Evolutionary conservation across 2,329 filamentous ascomycete genomes (phyloP).

Genomic region (Ophiostoma angusticollis): DNA sequence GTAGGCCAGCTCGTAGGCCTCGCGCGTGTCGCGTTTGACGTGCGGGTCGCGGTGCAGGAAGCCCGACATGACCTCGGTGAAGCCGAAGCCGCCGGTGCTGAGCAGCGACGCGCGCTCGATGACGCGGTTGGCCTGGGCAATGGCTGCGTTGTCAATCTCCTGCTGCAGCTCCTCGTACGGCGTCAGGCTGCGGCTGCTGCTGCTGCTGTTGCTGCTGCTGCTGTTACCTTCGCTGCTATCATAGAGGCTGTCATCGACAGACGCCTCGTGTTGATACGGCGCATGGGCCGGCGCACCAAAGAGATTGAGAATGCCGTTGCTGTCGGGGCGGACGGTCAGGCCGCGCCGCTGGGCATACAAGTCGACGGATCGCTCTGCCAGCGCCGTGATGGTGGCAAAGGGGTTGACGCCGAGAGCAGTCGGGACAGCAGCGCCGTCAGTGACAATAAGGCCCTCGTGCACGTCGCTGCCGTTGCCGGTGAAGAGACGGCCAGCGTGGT

Average conservation of each 20-base stretch:
- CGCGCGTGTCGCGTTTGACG: slow-evolving; percentile 30
- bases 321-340: slow-evolving; percentile 32
- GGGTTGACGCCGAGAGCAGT: slow-evolving; percentile 53
- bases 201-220: neutral
- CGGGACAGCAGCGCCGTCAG: slow-evolving; percentile 49
- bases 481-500: slow-evolving; percentile 49
- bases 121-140: slow-evolving; percentile 24
- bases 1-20: slow-evolving; percentile 41
- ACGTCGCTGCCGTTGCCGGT: slow-evolving; percentile 36
- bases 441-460: slow-evolving; percentile 46
- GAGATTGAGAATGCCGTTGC: slow-evolving; percentile 38
- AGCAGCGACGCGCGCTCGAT: slow-evolving; percentile 30
- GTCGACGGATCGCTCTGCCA: slow-evolving; percentile 51
- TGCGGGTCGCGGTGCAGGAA: slow-evolving; percentile 37
- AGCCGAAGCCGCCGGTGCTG: slow-evolving; percentile 40
- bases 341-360: slow-evolving; percentile 28
- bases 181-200: slow-evolving; percentile 4
- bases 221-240: slow-evolving; percentile 8
- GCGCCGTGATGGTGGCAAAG: slow-evolving; percentile 54
- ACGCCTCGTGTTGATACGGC: slow-evolving; percentile 6
- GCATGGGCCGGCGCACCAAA: slow-evolving; percentile 37
- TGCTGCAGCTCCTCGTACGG: slow-evolving; percentile 14
- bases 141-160: slow-evolving; percentile 24
- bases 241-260: neutral
- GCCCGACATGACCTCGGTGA: slow-evolving; percentile 53